phyloP scores from a whole-genome alignment of 2,329 filamentous ascomycete species.

The Colletotrichum graminicola region DNA sequence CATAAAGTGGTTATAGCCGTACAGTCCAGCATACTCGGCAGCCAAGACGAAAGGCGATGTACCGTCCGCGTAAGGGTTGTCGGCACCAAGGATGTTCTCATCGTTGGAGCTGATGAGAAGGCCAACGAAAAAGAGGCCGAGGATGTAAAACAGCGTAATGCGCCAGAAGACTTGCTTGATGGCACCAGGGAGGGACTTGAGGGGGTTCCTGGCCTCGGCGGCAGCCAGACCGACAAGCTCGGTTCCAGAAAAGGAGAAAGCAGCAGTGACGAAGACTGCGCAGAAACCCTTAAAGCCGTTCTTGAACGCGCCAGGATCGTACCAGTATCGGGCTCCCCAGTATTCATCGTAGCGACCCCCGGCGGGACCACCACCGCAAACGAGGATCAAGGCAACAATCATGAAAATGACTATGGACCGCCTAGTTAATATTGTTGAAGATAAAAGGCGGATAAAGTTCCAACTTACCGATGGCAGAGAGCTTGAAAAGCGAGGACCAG shows the following conservation, averaged over 20 bases:
- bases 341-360: constrained; percentile 59
- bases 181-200: constrained; percentile 80
- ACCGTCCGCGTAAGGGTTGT: constrained; percentile 35
- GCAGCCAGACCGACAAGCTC: constrained; percentile 82
- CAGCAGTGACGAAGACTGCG: constrained; percentile 78
- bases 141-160: constrained; percentile 67
- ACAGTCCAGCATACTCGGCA: constrained; percentile 63
- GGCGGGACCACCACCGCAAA: constrained; percentile 70
- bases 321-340: constrained; percentile 64
- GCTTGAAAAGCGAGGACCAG: constrained; percentile 60
- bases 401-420: constrained; percentile 66
- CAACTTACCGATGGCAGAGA: constrained; percentile 57
- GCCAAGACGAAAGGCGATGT: constrained; percentile 70
- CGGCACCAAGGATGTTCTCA: constrained; percentile 50
- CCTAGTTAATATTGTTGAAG: not conserved
- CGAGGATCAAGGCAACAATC: constrained; percentile 69
- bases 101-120: constrained; percentile 63
- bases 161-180: constrained; percentile 82
- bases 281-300: constrained; percentile 83
- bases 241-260: constrained; percentile 79
- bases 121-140: constrained; percentile 65
- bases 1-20: constrained; percentile 67
- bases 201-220: constrained; percentile 77
- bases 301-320: constrained; percentile 69
- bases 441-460: rapidly evolving